Conservation (phyloP, 2,329 filamentous ascomycete species). For the Zymoseptoria pseudotritici region DNA sequence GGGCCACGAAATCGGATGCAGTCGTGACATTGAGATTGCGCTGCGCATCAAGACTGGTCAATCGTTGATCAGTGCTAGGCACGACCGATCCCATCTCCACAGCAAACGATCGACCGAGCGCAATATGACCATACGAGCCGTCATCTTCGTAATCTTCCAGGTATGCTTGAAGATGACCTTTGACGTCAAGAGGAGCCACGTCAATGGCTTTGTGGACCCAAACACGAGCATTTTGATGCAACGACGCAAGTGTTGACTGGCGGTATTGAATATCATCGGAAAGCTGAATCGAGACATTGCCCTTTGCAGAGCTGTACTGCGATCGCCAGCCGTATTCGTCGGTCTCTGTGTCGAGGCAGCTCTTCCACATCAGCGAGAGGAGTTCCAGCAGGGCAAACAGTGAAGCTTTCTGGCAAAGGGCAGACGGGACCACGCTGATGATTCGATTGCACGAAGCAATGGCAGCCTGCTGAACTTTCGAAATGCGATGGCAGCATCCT, state of each 20-base stretch:
- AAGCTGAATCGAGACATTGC: constrained; percentile 76
- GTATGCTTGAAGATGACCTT: constrained; percentile 92
- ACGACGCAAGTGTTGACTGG: constrained; percentile 65
- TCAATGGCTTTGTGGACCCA: constrained; percentile 80
- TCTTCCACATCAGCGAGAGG: constrained; percentile 87
- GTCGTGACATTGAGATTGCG: constrained; percentile 75
- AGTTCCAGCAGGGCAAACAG: constrained; percentile 90
- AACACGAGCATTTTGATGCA: constrained; percentile 66
- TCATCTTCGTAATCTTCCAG: constrained; percentile 92
- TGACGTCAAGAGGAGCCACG: constrained; percentile 84
- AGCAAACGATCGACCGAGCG: constrained; percentile 87
- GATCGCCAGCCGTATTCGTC: constrained; percentile 87
- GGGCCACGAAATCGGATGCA: constrained; percentile 89
- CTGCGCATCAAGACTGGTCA: constrained; percentile 71
- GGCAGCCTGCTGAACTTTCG: constrained; percentile 82
- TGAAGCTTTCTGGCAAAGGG: constrained; percentile 80
- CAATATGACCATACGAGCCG: constrained; percentile 82
- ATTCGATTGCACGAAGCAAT: constrained; percentile 77
- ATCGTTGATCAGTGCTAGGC: constrained; percentile 74
- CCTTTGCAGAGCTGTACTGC: constrained; percentile 67
- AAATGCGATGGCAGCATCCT: constrained; percentile 87
- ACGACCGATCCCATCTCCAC: constrained; percentile 85
- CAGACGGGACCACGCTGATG: constrained; percentile 75
- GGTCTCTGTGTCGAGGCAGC: constrained; percentile 87
- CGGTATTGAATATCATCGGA: constrained; percentile 87